Base-by-base conservation (phyloP, 345 rosid species). In the Mercurialis annua region DNA sequence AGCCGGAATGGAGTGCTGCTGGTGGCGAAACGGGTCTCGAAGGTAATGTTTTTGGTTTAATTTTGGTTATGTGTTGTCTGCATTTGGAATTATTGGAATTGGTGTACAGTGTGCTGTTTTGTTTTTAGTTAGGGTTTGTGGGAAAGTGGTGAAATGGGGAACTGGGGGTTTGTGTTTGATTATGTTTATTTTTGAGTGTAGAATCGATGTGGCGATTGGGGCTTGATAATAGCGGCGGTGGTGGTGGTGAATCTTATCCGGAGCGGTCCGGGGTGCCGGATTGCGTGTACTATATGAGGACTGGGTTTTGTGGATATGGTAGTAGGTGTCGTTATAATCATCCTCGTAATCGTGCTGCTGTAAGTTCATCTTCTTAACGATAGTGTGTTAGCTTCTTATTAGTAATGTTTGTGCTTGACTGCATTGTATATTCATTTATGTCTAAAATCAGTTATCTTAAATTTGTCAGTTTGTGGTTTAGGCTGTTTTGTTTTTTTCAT, bases 251-350 rank as follows among this genome's bases (percentile, higher is more conserved):
- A 48, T 34, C 68, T 20, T 73, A 73, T 50, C 77, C 77, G 29
- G 71, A 73, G 71, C 67, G 77, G 43, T 68, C 68, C 33, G 73
- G 73, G 12, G 73, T 36, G 9, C 65, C 73, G 14, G 71, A 63
- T 43, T 74, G 77, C 26, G 69, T 68, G 7, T 74, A 68, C 48
- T 74, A 74, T 50, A 62, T 74, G 77, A 68, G 73, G n/a, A 74
- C 73, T 24, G 77, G 77, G 10, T 64, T 56, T 30, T 74, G 77
- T 62, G 73, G 73, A 10, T 74, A 74, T 57, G 73, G 77, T 48
- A 23, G 36, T 30, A 62, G 69, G 64, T 74, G 77, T 51, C 69
- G 77, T 34, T 74, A 68, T 62, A 74, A 74, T 50, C 77, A 74
- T 46, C 77, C 77, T 56, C 77, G 66, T 29, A 55, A 64, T 64